These are phyloP conservation scores for Clavispora asparagi DNA, from an alignment of 805 yeast species.

Conservation along the genomic window DNA sequence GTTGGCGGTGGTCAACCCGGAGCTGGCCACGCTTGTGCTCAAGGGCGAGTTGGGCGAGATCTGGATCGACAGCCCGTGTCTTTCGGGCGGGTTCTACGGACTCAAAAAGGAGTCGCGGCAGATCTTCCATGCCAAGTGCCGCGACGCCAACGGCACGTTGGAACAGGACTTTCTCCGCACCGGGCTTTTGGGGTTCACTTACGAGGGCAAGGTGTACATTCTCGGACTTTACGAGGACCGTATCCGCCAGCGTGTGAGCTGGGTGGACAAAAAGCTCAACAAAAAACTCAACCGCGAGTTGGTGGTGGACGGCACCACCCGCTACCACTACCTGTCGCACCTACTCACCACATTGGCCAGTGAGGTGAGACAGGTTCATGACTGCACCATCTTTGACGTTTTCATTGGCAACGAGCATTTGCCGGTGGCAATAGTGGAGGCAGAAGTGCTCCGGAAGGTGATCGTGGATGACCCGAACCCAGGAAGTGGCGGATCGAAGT, in stretches of 20 bases:
- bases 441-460: constrained; percentile 40
- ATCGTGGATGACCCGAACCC: constrained; percentile 26
- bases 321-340: constrained; percentile 84
- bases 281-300: constrained; percentile 23
- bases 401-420: constrained; percentile 73
- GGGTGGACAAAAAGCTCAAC: constrained; percentile 50
- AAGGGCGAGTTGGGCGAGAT: constrained; percentile 88
- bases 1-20: constrained; percentile 91
- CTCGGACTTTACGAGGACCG: constrained; percentile 90
- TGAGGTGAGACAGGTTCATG: constrained; percentile 75
- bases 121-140: constrained; percentile 78
- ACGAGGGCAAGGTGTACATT: constrained; percentile 81
- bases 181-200: constrained; percentile 83
- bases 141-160: constrained; percentile 62
- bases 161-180: constrained; percentile 84
- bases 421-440: constrained; percentile 82
- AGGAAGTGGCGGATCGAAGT: constrained; percentile 9
- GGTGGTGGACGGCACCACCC: constrained; percentile 34
- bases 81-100: constrained; percentile 89
- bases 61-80: constrained; percentile 93
- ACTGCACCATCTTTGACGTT: constrained; percentile 88
- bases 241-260: constrained; percentile 68
- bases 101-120: constrained; percentile 56
- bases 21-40: constrained; percentile 67
- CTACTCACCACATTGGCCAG: constrained; percentile 78